phyloP scores from a whole-genome alignment of 1,284 basidiomycete genomes.

The Cryptococcus jaspeensis region DNA sequence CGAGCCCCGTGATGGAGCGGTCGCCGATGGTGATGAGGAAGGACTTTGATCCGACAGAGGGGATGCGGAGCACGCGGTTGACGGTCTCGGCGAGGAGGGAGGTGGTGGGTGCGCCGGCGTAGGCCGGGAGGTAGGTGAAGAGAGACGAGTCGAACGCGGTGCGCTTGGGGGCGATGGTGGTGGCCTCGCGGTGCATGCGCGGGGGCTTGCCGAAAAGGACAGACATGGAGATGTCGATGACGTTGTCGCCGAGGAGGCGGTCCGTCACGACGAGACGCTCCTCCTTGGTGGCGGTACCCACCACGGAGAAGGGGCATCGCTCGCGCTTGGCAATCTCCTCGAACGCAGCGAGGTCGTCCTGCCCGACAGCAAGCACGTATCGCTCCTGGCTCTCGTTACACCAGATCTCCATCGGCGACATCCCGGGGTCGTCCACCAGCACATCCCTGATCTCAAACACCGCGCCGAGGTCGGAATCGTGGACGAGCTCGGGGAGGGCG shows the following conservation, averaged over 20 bases:
- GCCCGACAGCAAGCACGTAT: constrained; percentile 85
- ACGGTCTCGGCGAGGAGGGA: constrained; percentile 63
- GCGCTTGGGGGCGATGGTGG: constrained; percentile 58
- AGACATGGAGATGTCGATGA: constrained; percentile 89
- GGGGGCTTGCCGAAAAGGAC: constrained; percentile 96
- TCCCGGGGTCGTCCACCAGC: constrained; percentile 82
- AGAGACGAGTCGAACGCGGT: constrained; percentile 72
- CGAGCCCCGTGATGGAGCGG: constrained; percentile 88
- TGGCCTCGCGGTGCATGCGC: constrained; percentile 77
- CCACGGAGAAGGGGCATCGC: constrained; percentile 82
- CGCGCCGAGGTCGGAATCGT: constrained; percentile 88
- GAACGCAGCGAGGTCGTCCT: constrained; percentile 61
- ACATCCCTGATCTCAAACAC: constrained; percentile 94
- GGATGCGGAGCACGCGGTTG: constrained; percentile 81
- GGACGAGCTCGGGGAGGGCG: constrained; percentile 93
- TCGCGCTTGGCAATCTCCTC: constrained; percentile 79
- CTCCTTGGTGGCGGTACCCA: constrained; percentile 79
- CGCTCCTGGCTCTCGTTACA: constrained; percentile 99
- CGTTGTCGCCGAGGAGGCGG: constrained; percentile 71
- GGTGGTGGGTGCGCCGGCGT: constrained; percentile 39
- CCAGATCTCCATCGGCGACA: constrained; percentile 99
- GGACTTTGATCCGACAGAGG: constrained; percentile 89
- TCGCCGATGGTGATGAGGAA: constrained; percentile 99
- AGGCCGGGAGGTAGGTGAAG: constrained; percentile 59
- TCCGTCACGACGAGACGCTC: constrained; percentile 88